Evolutionary conservation across 1,284 basidiomycete genomes (phyloP).

Genomic region (Boletellus sp.): DNA sequence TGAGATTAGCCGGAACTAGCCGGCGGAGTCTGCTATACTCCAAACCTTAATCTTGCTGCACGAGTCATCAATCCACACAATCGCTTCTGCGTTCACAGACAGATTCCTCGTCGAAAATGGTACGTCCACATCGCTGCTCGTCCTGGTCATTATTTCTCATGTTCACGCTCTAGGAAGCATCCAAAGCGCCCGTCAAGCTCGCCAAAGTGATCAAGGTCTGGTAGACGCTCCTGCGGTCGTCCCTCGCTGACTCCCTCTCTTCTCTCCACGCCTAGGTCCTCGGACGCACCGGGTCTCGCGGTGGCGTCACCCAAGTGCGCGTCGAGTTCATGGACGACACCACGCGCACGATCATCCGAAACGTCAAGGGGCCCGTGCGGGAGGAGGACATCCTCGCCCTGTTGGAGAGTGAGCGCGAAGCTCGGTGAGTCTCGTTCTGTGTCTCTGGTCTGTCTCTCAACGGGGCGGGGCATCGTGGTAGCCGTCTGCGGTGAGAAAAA

Average conservation of each 20-base stretch:
- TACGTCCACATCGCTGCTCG: conserved; percentile 13
- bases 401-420: conserved; percentile 99
- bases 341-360: conserved; percentile 94
- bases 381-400: conserved; percentile 97
- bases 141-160: neutral
- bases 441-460: neutral
- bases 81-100: conserved; percentile 2
- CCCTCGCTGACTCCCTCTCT: neutral
- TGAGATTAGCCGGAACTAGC: no score
- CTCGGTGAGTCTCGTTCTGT: conserved; percentile 66
- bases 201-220: conserved; percentile 93
- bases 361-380: conserved; percentile 98
- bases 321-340: conserved; percentile 99
- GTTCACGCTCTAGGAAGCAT: conserved; percentile 55
- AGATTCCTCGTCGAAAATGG: conserved; percentile 21
- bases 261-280: conserved; percentile 64
- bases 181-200: conserved; percentile 91
- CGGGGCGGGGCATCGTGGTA: conserved; percentile 3
- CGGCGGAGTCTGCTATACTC: conserved; percentile 20
- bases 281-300: conserved; percentile 98
- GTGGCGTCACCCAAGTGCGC: conserved; percentile 99
- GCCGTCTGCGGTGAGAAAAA: conserved; percentile 18
- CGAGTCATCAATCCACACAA: conserved; percentile 17
- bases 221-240: neutral
- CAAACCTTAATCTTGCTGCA: conserved; percentile 30